Evolutionary conservation across 331 rosid genomes (phyloP), one percentile per base, ranked within the genome.

Genomic region (Acacia concinna): DNA sequence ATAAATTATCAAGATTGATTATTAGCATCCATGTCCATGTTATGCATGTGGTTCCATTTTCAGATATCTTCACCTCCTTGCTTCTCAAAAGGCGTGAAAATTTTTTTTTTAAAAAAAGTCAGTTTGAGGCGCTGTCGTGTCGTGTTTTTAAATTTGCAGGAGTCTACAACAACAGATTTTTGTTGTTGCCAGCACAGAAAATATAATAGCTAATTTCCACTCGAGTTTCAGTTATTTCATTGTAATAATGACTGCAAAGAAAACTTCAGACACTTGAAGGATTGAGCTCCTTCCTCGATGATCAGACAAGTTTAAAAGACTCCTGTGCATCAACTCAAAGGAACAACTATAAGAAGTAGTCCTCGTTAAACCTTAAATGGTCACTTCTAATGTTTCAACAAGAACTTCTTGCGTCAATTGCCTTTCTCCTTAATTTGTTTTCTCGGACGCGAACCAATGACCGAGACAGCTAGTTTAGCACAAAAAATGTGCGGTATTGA

Each of bases 401-500:
- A 78, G 71, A 74, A 43, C 23, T 60, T 51, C 65, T 71, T 10
- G 78, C 71, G 80, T 74, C 80, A 71, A 65, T 80, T 62, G 73
- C 71, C 76, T 80, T 23, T 54, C 73, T 76, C 51, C 15, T 75
- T 83, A 74, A 56, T 11, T 34, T 37, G 65, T 78, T 56, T 81
- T 35, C 49, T 73, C 68, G 30, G 66, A 73, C 25, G 37, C 25
- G 37, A 35, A 52, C 6, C 52, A n/a, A 38, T 11, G 20, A 13
- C 78, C 8, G 37, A 74, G 68, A 21, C 68, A 73, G 35, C 25
- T 6, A 67, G 81, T 79, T 67, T 40, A 43, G 71, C 76, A 20
- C 60, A 59, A 66, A 84, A 54, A 79, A 84, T 12, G 80, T 75
- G 80, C 83, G 43, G 74, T 68, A 75, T 25, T 68, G 77, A 73